Conservation (phyloP, 164 flowering plant genomes). For the Chloranthus sessilifolius region DNA sequence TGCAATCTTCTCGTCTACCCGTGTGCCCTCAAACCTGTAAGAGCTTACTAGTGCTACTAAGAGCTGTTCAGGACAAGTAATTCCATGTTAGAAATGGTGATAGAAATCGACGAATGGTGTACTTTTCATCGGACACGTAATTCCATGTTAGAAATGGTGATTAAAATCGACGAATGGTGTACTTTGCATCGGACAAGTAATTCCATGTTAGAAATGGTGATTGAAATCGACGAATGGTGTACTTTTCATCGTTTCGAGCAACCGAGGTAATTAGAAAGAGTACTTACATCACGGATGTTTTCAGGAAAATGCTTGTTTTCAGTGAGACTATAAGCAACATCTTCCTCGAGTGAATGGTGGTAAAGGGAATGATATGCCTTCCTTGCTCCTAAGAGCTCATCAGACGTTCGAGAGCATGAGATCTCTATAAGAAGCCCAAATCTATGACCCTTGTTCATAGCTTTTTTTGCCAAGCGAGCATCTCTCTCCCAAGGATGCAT, state of each 20-base stretch:
- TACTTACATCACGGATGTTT: slow-evolving; percentile 41
- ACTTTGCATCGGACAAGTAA: no score
- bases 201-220: no score
- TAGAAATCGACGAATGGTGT: no score
- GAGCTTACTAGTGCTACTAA: slow-evolving; percentile 34
- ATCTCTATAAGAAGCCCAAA: slow-evolving; percentile 53
- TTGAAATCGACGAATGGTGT: no score
- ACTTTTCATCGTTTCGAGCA: no score
- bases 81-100: no score
- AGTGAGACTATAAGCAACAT: no score
- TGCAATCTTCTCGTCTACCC: slow-evolving; percentile 51
- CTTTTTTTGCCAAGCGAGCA: slow-evolving; percentile 59
- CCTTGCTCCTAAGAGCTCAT: slow-evolving; percentile 71
- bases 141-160: no score
- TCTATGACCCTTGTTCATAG: slow-evolving; percentile 30
- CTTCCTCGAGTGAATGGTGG: slow-evolving; percentile 80
- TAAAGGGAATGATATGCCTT: slow-evolving; percentile 82
- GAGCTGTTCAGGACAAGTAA: slow-evolving; percentile 41
- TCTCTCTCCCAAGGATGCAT: slow-evolving; percentile 94
- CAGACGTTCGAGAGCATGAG: slow-evolving; percentile 70
- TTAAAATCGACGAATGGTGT: no score
- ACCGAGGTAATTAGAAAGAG: no score
- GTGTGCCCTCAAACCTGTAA: slow-evolving; percentile 48
- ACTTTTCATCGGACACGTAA: no score
- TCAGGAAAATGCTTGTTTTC: slow-evolving; percentile 26